phyloP scores from a whole-genome alignment of 768 basidiomycete genomes.

The Termitomyces sp. region DNA sequence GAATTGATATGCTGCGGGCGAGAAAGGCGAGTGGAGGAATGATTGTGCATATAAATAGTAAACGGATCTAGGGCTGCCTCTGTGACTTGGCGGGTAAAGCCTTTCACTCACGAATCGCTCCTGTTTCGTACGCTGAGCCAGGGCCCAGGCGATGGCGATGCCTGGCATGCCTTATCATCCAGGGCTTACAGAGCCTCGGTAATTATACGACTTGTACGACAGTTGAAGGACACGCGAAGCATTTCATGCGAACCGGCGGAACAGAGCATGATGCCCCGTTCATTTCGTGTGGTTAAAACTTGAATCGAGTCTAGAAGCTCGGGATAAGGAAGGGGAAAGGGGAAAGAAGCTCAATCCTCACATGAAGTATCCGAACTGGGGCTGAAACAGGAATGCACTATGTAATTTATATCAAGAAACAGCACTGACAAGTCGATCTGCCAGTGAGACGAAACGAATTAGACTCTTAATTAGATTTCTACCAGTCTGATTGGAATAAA shows the following conservation, averaged over 20 bases:
- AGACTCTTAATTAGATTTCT: neutral
- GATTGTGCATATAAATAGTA: neutral
- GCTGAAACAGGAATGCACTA: neutral
- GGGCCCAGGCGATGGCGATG: no score
- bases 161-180: neutral
- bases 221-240: neutral
- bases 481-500: neutral
- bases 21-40: neutral
- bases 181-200: neutral
- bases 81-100: neutral
- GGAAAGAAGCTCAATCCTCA: neutral
- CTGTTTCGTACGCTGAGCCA: no score
- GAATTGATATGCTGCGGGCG: neutral
- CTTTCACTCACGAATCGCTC: neutral
- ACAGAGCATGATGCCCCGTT: neutral
- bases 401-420: neutral
- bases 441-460: neutral
- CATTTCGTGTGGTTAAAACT: neutral
- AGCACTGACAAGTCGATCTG: neutral
- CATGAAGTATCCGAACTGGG: neutral
- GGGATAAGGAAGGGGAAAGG: neutral
- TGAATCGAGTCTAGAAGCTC: neutral
- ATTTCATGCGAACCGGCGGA: neutral
- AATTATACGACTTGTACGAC: neutral
- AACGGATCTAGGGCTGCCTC: neutral